Conservation (phyloP, 768 basidiomycete species). For the Suillus occidentalis region DNA sequence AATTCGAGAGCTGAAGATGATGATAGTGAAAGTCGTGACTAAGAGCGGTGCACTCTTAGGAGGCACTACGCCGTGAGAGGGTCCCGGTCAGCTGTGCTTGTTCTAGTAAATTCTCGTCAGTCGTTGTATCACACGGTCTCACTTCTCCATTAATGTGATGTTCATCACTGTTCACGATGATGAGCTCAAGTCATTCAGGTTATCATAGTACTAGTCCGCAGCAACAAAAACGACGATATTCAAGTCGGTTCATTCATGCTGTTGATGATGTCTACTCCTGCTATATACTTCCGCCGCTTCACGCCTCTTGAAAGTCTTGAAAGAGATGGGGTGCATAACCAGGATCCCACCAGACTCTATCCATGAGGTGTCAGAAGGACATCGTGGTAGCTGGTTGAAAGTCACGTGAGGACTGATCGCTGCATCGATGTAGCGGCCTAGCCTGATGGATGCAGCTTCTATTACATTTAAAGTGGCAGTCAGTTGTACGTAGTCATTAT, state of each 20-base stretch:
- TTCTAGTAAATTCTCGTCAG: background rate
- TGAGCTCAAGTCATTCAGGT: background rate
- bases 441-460: background rate
- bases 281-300: background rate
- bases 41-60: too few species aligned
- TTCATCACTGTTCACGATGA: background rate
- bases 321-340: background rate
- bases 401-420: background rate
- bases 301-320: background rate
- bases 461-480: background rate
- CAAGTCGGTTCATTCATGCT: background rate
- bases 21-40: background rate
- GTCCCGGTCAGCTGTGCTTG: too few species aligned
- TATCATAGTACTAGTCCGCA: background rate
- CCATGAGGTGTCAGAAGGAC: too few species aligned
- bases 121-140: background rate
- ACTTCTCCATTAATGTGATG: background rate
- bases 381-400: background rate
- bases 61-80: background rate
- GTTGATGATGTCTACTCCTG: background rate
- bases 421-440: too few species aligned
- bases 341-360: background rate
- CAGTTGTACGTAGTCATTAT: background rate
- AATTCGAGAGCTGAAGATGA: background rate
- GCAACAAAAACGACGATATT: background rate